Base-by-base conservation (phyloP, 1,284 basidiomycete species). In the Cutaneotrichosporon daszewskae region DNA sequence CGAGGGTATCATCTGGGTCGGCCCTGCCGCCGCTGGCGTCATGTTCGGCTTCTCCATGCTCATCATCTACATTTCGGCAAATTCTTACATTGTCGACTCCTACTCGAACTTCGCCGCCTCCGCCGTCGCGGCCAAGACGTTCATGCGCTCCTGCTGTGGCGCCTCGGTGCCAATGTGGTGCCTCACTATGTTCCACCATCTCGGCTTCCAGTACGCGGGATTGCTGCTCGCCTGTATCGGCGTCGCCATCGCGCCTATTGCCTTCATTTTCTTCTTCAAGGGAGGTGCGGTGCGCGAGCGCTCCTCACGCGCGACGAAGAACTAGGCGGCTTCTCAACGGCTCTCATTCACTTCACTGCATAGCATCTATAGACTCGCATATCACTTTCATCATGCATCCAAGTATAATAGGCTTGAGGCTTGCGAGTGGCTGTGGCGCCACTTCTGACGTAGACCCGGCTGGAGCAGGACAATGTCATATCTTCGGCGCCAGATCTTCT, bases 51-150 rank as follows among this genome's bases (percentile, higher is more conserved):
- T 64, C 35, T 49, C 55, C 9, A 63, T 65, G 57, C 54, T 72
- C 31, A 43, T 56, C 25, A 62, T 70, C 35, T 71, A 69, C 54
- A 59, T 69, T 35, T 55, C 58, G 9, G 67, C 65, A 31, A 71
- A 72, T 57, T 49, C 49, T 20, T 66, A 66, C 51, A 61, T 66
- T 29, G 59, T 66, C 32, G 64, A 66, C 43, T 49, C 49, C 1
- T 66, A 64, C 43, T 42, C 53, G 24, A 40, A 58, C 43, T 55
- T 45, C 22, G 59, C 62, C 1, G 70, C 73, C 2, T 69, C 66
- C 11, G 72, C 71, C 4, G 63, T 75, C 33, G 72, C 75, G 4
- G 74, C 74, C 40, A 77, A 77, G 60, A 76, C 74, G 0, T 64
- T 78, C 17, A 58, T 74, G 39, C 67, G 75, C 19, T 70, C 68